A percentile compares a stretch with the other conserved stretches of the same genome.
Evolutionary conservation across 2,329 filamentous ascomycete genomes (phyloP).

Genomic region (Chaetomium strumarium): DNA sequence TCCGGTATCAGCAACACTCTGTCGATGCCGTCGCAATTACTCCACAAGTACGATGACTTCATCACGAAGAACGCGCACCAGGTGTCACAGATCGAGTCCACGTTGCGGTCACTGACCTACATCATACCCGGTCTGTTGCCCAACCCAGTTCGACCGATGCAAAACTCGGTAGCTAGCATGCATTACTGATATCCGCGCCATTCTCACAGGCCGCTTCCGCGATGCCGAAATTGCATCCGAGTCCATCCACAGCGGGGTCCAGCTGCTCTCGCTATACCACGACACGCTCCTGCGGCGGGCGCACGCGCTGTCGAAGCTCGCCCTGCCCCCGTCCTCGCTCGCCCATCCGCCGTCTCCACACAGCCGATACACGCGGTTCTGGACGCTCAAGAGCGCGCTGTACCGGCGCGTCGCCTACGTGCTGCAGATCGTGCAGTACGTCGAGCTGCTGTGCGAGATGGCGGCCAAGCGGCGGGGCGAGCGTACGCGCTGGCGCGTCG

Average conservation of each 20-base stretch:
- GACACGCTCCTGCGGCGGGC: constrained; percentile 71
- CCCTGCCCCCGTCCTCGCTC: constrained; percentile 39
- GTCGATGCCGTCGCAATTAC: constrained; percentile 58
- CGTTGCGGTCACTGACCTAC: constrained; percentile 86
- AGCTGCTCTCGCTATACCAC: constrained; percentile 88
- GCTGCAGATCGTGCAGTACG: constrained; percentile 88
- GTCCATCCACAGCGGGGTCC: constrained; percentile 80
- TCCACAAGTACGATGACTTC: constrained; percentile 76
- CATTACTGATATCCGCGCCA: not conserved
- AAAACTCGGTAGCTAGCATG: not conserved
- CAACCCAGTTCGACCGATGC: not conserved
- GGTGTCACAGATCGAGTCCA: constrained; percentile 91
- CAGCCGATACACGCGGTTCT: constrained; percentile 61
- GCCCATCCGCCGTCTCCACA: constrained; percentile 49
- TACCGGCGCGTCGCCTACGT: constrained; percentile 79
- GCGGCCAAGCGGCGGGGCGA: constrained; percentile 81
- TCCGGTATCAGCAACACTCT: constrained; percentile 27
- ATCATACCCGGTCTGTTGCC: constrained; percentile 57
- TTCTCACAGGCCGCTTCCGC: constrained; percentile 63
- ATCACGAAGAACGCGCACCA: constrained; percentile 92
- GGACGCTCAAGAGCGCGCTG: constrained; percentile 56
- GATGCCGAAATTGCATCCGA: constrained; percentile 95
- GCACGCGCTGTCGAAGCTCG: constrained; percentile 44
- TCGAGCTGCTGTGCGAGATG: constrained; percentile 97
- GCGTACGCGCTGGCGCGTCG: constrained; percentile 74